Conservation (phyloP, 2,329 filamentous ascomycete genomes). For the Phoma sp. region DNA sequence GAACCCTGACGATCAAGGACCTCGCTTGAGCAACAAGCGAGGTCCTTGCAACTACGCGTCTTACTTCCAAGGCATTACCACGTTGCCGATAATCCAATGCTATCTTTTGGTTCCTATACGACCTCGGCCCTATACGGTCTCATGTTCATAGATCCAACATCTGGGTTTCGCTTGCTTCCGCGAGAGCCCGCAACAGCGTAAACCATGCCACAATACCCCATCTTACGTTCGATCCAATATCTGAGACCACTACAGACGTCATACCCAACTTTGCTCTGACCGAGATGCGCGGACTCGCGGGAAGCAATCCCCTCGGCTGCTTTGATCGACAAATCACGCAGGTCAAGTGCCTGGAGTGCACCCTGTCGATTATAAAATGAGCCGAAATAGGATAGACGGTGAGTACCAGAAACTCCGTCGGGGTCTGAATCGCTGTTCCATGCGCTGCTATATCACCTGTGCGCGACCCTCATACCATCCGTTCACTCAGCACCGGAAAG, state of each 20-base stretch:
- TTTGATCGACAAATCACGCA: constrained; percentile 36
- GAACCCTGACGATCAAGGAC: constrained; percentile 25
- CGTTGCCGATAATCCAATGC: constrained; percentile 12
- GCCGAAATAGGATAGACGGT: constrained; percentile 22
- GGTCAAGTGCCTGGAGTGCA: neutral
- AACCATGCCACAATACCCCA: constrained; percentile 7
- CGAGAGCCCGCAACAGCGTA: constrained; percentile 1
- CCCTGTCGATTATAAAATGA: constrained; percentile 14
- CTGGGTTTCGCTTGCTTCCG: constrained; percentile 29
- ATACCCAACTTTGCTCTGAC: constrained; percentile 25
- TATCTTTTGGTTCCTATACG: constrained; percentile 12
- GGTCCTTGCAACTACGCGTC: constrained; percentile 19
- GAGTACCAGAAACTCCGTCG: constrained; percentile 15
- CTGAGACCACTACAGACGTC: constrained; percentile 29
- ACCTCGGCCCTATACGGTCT: constrained; percentile 14
- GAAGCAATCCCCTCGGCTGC: constrained; percentile 24
- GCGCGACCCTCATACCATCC: constrained; percentile 11
- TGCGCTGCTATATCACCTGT: constrained; percentile 27
- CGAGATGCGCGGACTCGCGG: constrained; percentile 23
- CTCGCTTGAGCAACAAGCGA: constrained; percentile 19
- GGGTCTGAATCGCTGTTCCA: constrained; percentile 16
- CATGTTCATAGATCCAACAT: constrained; percentile 1
- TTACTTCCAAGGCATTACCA: constrained; percentile 20
- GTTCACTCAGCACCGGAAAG: neutral
- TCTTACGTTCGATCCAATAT: neutral